Evolutionary conservation across 768 basidiomycete genomes (phyloP), one percentile per base, ranked within the genome.

Genomic region (Pleurotus ostreatus): DNA sequence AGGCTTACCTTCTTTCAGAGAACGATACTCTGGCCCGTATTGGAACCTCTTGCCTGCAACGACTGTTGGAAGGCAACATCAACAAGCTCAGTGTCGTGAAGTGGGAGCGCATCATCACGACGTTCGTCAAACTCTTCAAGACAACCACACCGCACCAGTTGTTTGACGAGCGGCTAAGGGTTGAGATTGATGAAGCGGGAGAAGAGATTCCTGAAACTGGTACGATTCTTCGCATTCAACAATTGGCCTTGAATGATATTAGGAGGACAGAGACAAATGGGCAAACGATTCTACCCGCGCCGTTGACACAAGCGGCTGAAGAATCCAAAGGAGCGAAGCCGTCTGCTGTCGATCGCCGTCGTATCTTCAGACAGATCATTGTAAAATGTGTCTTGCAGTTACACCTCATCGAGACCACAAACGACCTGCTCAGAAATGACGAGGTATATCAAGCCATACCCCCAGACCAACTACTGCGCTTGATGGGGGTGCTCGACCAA

Each of bases 371-470:
- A 68, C 97, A 98, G 70, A 98, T 99, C 72, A 98, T 99, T 59
- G 94, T 98, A 61, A 98, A 98, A 88, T 99, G 97, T 69, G 97
- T 99, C 18, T 81, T 99, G 26, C 97, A 99, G 64, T 74, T 99
- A 18, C 78, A 98, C 54, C 80, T 99, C 38, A 98, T 99, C 60
- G 97, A 99, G 74, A 98, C 92, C 5, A 96, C 95, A 2, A 94
- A 94, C 65, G 97, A 98, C 62, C 78, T 99, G 20, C 79, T 99
- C 30, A 90, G 94, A 58, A 98, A 96, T 65, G 80, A 92, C 57
- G 84, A 89, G 40, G 91, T 99, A 46, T 98, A 98, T 74, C 80
- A 77, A 46, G 92, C 89, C 3, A 98, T 98, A 63, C 97, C 97
- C 38, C 92, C 97, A 0, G 88, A 93, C 59, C 94, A 98, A 64